Base-by-base conservation (phyloP, 306 rosid genomes). In the Inga oerstediana region DNA sequence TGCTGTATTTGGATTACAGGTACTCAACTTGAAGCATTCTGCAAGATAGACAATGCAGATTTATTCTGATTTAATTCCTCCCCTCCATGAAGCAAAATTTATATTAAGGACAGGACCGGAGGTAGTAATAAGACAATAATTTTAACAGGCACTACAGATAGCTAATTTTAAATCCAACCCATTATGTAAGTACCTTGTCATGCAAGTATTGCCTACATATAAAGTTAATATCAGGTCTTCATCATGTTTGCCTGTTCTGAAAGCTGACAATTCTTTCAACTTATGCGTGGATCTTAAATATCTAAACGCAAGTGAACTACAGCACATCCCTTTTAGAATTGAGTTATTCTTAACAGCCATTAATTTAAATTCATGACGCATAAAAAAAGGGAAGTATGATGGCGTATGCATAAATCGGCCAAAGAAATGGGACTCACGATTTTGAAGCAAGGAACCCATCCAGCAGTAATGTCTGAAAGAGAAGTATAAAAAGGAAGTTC, bases 391-490 rank as follows among this genome's bases (percentile, higher is more conserved):
- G 65, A 52, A 22, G 45, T 4, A 51, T 51, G 61, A 76, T 72
- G 80, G n/a, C 30, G 17, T 67, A 35, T 67, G 32, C 52, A 27
- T 66, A 83, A 34, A 66, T 45, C 52, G 39, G 39, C 61, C 43
- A 74, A 75, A 58, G 64, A 17, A 72, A 72, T 66, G n/a, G 64
- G 74, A 88, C 95, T 90, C 89, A 92, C 98, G 79, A 64, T 74
- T 74, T 92, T 88, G 84, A 62, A 73, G 75, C 59, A 91, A 88
- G n/a, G 93, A 76, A 78, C 98, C 98, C 97, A 16, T 88, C 85
- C 97, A 86, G 88, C 98, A 94, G 89, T 92, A 94, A 86, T 83
- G 87, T 81, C 98, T 94, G 91, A 85, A 88, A 88, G 84, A 81
- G 78, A 83, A 88, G 87, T 82, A 13, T 81, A 82, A 39, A 67